These are phyloP conservation scores for Anthracocystis setariae DNA, from an alignment of 1,284 basidiomycete species.

Conservation along the genomic window DNA sequence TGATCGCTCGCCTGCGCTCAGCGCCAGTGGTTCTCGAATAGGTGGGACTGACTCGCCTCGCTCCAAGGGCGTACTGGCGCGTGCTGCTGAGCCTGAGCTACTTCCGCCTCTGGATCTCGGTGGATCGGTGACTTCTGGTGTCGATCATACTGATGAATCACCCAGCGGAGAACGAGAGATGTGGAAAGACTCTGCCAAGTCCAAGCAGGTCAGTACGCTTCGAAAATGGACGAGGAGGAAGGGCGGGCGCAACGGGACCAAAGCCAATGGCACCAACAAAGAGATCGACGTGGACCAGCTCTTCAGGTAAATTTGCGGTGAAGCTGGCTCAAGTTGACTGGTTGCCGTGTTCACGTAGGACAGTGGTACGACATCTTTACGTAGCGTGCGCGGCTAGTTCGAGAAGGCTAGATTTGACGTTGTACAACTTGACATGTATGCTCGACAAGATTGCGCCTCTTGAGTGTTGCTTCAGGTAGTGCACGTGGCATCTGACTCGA, in stretches of 20 bases:
- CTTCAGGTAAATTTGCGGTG: slow-evolving; percentile 6
- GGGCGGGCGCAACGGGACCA: slow-evolving; percentile 3
- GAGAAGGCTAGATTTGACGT: too few species aligned
- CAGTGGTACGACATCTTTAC: too few species aligned
- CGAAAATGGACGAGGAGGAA: slow-evolving; percentile 33
- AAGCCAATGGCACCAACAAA: slow-evolving; percentile 1
- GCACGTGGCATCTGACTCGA: too few species aligned
- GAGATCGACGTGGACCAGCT: slow-evolving; percentile 35
- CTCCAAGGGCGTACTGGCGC: background rate
- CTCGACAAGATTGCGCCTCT: too few species aligned
- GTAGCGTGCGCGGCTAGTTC: too few species aligned
- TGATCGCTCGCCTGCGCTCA: slow-evolving; percentile 7
- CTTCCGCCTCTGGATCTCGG: slow-evolving; percentile 19
- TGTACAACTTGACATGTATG: too few species aligned
- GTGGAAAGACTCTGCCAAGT: slow-evolving; percentile 25
- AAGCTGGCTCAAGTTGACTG: background rate
- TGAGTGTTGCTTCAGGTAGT: too few species aligned
- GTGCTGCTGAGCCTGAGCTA: slow-evolving; percentile 7
- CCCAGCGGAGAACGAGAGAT: slow-evolving; percentile 19
- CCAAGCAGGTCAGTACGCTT: slow-evolving; percentile 10
- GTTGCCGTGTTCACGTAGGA: too few species aligned
- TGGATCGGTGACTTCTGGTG: slow-evolving; percentile 5
- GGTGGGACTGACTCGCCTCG: slow-evolving; percentile 8
- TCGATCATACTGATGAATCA: slow-evolving; percentile 3
- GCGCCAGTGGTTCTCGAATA: background rate